Base-by-base conservation (phyloP, 257 asterid species). In the Cordia subcordata region DNA sequence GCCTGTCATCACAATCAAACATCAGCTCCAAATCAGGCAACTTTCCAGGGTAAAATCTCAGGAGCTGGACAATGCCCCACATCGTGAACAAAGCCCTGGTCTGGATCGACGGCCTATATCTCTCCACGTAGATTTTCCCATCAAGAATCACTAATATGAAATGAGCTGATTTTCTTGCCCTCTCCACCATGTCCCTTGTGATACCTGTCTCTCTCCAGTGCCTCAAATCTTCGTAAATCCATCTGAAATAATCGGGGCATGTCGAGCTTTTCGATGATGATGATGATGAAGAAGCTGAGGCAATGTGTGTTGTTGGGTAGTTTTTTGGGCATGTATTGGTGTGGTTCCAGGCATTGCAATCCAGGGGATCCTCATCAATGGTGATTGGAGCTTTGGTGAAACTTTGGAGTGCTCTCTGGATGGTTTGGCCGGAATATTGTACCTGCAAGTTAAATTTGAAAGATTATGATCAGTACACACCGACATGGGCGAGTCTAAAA, bases 201-300 rank as follows among this genome's bases (percentile, higher is more conserved):
- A 75, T 66, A 9, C 76, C 73, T 11, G 76, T 75, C 15, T 62
- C 62, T 39, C 56, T 75, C 80, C 80, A 75, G 5, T 54, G 73
- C 63, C 62, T 61, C 3, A 75, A 60, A 33, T 75, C 80, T 49
- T 75, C 80, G 8, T 70, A 60, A 38, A 75, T 75, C 80, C 76
- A 69, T 27, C 58, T 45, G 50, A 75, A 75, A 35, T 70, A 75
- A 4, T 70, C 72, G 0, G 80, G 80, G 54, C 80, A 75, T 8
- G 32, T 35, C 5, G 65, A n/a, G 49, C 33, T 32, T 8, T n/a
- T n/a, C n/a, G 72, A 59, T 13, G 67, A 64, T 19, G 60, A 62
- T 19, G 32, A 44, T 12, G 23, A 18, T n/a, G 21, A n/a, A n/a
- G n/a, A n/a, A n/a, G n/a, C n/a, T n/a, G 45, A 17, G 0, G 66